A percentile compares a stretch with the other conserved stretches of the same genome.
phyloP scores from a whole-genome alignment of 2,329 filamentous ascomycete genomes.

The Ophiocordyceps robertsii region DNA sequence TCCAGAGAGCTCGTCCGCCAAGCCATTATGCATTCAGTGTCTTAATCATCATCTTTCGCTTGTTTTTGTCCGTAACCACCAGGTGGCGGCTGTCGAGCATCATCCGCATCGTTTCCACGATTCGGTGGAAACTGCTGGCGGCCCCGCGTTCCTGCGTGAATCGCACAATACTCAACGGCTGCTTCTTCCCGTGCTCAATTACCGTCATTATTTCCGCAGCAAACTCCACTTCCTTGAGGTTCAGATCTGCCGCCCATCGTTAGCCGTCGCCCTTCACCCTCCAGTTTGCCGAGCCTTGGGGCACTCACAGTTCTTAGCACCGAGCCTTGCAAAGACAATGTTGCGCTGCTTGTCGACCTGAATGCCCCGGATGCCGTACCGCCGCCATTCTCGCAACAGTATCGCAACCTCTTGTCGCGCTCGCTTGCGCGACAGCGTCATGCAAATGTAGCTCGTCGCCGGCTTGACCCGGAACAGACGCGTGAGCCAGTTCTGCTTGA shows the following conservation, averaged over 20 bases:
- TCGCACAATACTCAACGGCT: conserved; percentile 65
- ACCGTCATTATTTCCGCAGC: conserved; percentile 79
- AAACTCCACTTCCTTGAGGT: conserved; percentile 79
- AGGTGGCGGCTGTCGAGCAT: conserved; percentile 53
- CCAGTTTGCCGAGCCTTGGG: neutral
- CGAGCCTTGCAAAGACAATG: conserved; percentile 67
- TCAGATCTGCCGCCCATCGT: conserved; percentile 43
- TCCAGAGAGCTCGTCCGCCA: neutral
- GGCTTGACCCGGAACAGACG: conserved; percentile 85
- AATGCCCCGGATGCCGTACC: conserved; percentile 69
- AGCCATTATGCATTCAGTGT: conserved; percentile 26
- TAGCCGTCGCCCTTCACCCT: conserved; percentile 4
- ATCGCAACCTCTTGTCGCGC: conserved; percentile 65
- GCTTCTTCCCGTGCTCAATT: conserved; percentile 69
- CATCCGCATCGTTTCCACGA: conserved; percentile 62
- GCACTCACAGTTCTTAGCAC: conserved; percentile 61
- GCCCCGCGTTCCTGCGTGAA: conserved; percentile 89
- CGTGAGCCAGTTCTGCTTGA: conserved; percentile 75
- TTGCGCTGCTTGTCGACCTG: conserved; percentile 67
- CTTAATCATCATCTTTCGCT: conserved; percentile 61
- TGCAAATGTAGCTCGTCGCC: conserved; percentile 59
- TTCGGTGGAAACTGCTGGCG: conserved; percentile 74
- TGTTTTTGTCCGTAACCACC: conserved; percentile 53
- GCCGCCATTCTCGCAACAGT: conserved; percentile 66
- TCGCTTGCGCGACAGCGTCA: conserved; percentile 52